Evolutionary conservation across 352 stramenopile species (phyloP).

Genomic region (Pythium rhizo-oryzae): DNA sequence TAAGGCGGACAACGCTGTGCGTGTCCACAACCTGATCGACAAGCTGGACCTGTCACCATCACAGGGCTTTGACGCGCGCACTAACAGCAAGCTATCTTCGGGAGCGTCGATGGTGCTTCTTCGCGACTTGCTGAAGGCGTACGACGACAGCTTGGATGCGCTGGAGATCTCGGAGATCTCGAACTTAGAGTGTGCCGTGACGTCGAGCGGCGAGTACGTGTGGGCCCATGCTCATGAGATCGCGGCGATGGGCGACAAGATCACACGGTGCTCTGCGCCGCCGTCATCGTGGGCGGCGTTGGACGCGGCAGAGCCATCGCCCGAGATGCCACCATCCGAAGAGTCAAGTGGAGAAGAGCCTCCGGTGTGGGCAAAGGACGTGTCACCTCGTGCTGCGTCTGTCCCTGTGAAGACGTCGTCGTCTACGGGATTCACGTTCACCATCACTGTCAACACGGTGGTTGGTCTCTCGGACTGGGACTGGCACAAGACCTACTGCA

Average conservation of each 20-base stretch:
- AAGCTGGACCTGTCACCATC: conserved; percentile 11
- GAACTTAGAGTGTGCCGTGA: conserved; percentile 22
- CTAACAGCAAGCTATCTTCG: background rate
- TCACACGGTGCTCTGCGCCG: conserved; percentile 11
- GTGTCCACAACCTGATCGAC: conserved; percentile 27
- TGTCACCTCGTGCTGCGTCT: background rate
- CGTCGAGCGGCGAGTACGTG: conserved; percentile 8
- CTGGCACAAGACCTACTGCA: conserved; percentile 28
- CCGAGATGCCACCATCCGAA: background rate
- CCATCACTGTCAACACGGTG: background rate
- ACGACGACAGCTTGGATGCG: conserved; percentile 15
- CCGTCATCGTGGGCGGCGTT: conserved; percentile 1
- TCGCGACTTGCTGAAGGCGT: conserved; percentile 11
- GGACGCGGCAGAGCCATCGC: too few relatives aligned
- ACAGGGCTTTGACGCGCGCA: background rate
- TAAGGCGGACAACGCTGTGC: background rate
- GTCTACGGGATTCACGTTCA: background rate
- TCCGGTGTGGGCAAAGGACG: too few relatives aligned
- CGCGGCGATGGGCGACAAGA: background rate
- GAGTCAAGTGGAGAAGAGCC: too few relatives aligned
- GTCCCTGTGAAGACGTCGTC: background rate
- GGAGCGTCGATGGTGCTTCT: background rate
- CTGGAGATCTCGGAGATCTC: conserved; percentile 11
- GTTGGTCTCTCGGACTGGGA: conserved; percentile 13
- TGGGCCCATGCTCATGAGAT: conserved; percentile 15